phyloP scores from a whole-genome alignment of 2,329 filamentous ascomycete species.

The Aspergillaceae sp. region DNA sequence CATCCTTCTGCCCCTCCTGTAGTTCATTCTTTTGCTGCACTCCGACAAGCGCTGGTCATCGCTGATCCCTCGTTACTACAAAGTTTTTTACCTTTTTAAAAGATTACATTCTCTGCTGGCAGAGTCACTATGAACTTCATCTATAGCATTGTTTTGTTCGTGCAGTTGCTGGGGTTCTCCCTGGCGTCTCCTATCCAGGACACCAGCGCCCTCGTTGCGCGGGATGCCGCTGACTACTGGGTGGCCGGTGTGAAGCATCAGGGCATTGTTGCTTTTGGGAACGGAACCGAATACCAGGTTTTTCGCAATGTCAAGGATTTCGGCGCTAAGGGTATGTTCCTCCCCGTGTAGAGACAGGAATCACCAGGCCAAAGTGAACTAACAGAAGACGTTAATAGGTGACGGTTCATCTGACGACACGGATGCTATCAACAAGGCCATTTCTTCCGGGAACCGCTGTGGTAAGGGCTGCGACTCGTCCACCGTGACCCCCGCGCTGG shows the following conservation, averaged over 20 bases:
- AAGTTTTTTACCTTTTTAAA: not conserved
- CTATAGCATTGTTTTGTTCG: slow-evolving; percentile 11
- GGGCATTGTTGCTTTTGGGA: slow-evolving; percentile 57
- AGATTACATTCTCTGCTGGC: not conserved
- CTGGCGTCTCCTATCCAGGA: slow-evolving; percentile 23
- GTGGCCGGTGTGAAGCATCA: slow-evolving; percentile 60
- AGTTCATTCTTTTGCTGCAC: not conserved
- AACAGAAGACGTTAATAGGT: slow-evolving; percentile 30
- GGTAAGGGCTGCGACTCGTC: slow-evolving; percentile 72
- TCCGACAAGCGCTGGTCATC: not conserved
- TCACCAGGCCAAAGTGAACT: slow-evolving; percentile 7
- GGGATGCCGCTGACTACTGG: slow-evolving; percentile 55
- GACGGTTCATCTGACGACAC: slow-evolving; percentile 73
- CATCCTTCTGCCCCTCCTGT: not conserved
- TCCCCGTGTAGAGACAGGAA: not conserved
- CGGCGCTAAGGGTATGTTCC: slow-evolving; percentile 58
- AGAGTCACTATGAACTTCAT: slow-evolving; percentile 7
- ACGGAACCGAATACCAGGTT: slow-evolving; percentile 53
- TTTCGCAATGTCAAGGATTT: slow-evolving; percentile 72
- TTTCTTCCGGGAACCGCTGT: slow-evolving; percentile 70
- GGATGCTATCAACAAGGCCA: slow-evolving; percentile 74
- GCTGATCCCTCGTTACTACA: not conserved
- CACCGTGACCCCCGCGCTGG: slow-evolving; percentile 72
- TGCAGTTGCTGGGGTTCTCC: slow-evolving; percentile 25
- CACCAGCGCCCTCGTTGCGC: not conserved